phyloP scores from a whole-genome alignment of 1,139 yeast genomes.

The Candida gigantensis region DNA sequence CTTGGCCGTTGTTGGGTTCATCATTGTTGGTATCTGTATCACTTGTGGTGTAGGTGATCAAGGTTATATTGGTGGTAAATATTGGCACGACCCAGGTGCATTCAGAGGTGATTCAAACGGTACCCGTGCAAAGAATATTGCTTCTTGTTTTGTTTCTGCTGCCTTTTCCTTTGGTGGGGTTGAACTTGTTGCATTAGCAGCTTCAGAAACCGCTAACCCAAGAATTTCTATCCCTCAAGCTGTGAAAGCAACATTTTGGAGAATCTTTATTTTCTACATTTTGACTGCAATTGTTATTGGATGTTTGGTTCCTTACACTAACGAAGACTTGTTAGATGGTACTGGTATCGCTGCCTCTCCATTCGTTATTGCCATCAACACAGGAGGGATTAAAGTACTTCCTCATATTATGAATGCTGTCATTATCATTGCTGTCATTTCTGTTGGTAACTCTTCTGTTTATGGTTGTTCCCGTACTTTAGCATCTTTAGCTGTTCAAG shows the following conservation, averaged over 20 bases:
- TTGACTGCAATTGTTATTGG: slow-evolving; percentile 49
- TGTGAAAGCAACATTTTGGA: slow-evolving; percentile 72
- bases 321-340: slow-evolving; percentile 37
- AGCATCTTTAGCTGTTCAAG: slow-evolving; percentile 55
- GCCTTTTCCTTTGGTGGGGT: slow-evolving; percentile 75
- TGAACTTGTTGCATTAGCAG: slow-evolving; percentile 72
- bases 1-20: slow-evolving; percentile 44
- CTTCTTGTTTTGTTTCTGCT: slow-evolving; percentile 80
- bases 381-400: slow-evolving; percentile 39
- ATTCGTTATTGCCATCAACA: slow-evolving; percentile 42
- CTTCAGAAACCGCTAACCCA: slow-evolving; percentile 82
- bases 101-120: slow-evolving; percentile 71
- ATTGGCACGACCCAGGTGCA: slow-evolving; percentile 49
- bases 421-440: slow-evolving; percentile 49
- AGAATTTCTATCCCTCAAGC: slow-evolving; percentile 68
- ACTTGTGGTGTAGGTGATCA: slow-evolving; percentile 46
- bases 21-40: slow-evolving; percentile 40
- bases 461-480: slow-evolving; percentile 57
- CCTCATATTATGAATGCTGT: slow-evolving; percentile 59
- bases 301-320: slow-evolving; percentile 44
- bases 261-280: slow-evolving; percentile 62
- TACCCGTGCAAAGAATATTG: slow-evolving; percentile 30
- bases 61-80: slow-evolving; percentile 42
- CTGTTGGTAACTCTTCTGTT: slow-evolving; percentile 58
- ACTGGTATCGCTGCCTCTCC: slow-evolving; percentile 38